phyloP scores from a whole-genome alignment of 2,329 filamentous ascomycete genomes.

The Paraphaeosphaeria sporulosa region DNA sequence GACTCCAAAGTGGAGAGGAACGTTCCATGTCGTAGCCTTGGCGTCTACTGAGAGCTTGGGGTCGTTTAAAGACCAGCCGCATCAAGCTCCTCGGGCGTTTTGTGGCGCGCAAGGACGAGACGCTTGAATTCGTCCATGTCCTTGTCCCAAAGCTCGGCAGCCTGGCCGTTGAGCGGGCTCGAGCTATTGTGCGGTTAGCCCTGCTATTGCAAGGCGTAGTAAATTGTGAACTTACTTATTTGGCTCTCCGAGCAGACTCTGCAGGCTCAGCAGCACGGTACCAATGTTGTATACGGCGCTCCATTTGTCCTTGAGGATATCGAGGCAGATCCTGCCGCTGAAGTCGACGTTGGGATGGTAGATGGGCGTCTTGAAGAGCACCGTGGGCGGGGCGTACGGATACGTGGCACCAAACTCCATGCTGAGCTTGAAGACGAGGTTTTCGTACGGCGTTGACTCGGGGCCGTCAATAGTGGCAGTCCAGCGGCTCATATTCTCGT shows the following conservation, averaged over 20 bases:
- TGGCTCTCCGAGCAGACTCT: slow-evolving; percentile 93
- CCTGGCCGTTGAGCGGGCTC: slow-evolving; percentile 93
- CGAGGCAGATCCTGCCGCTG: slow-evolving; percentile 93
- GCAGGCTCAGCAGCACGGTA: slow-evolving; percentile 88
- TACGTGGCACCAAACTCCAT: slow-evolving; percentile 93
- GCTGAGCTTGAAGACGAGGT: slow-evolving; percentile 87
- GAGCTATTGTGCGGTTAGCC: slow-evolving; percentile 63
- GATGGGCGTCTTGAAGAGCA: slow-evolving; percentile 97
- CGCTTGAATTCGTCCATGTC: slow-evolving; percentile 87
- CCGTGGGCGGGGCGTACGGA: slow-evolving; percentile 87
- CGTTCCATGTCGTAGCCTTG: neutral
- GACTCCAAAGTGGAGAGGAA: neutral
- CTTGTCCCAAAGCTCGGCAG: slow-evolving; percentile 94
- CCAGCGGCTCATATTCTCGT: slow-evolving; percentile 86
- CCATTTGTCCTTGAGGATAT: slow-evolving; percentile 99
- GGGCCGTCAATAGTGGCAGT: slow-evolving; percentile 93
- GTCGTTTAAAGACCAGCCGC: slow-evolving; percentile 14
- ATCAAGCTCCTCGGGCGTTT: slow-evolving; percentile 55
- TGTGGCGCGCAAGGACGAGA: slow-evolving; percentile 69
- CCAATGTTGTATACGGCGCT: slow-evolving; percentile 97
- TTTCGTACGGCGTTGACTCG: slow-evolving; percentile 87
- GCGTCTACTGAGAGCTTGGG: neutral
- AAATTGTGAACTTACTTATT: slow-evolving; percentile 79
- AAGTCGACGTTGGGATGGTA: slow-evolving; percentile 99
- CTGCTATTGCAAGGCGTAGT: neutral